Evolutionary conservation across 2,329 filamentous ascomycete genomes (phyloP).

Genomic region (Remersonia thermophila): DNA sequence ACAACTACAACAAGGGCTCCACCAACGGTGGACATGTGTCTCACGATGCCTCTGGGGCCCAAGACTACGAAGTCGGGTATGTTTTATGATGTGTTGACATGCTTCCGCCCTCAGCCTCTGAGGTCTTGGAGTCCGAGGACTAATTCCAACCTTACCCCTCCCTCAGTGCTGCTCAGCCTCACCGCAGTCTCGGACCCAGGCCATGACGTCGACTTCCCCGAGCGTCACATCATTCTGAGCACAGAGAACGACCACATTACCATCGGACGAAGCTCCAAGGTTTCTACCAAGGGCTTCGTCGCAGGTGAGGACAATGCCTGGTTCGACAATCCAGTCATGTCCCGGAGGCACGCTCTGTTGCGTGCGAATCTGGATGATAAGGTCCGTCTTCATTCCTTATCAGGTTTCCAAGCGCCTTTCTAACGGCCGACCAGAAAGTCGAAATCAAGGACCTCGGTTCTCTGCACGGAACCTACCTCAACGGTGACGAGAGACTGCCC

Average conservation of each 20-base stretch:
- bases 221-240: slow-evolving; percentile 20
- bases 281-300: slow-evolving; percentile 29
- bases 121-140: background rate
- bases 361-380: slow-evolving; percentile 30
- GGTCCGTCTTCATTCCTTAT: slow-evolving; percentile 23
- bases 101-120: background rate
- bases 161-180: slow-evolving; percentile 15
- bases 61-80: too few species aligned
- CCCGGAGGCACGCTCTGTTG: slow-evolving; percentile 51
- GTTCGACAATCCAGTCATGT: slow-evolving; percentile 63
- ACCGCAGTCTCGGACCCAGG: slow-evolving; percentile 7
- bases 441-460: slow-evolving; percentile 35
- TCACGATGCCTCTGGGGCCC: too few species aligned
- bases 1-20: too few species aligned
- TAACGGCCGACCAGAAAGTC: slow-evolving; percentile 27
- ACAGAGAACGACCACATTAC: slow-evolving; percentile 14
- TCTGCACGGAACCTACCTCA: slow-evolving; percentile 41
- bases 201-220: slow-evolving; percentile 4
- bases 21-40: too few species aligned
- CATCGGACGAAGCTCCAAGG: slow-evolving; percentile 36
- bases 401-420: slow-evolving; percentile 11
- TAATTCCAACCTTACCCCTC: background rate
- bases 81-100: too few species aligned
- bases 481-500: slow-evolving; percentile 19
- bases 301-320: slow-evolving; percentile 40